These are phyloP conservation scores for Catunica adiposa DNA, from an alignment of 2,329 filamentous ascomycete genomes.

Conservation along the genomic window DNA sequence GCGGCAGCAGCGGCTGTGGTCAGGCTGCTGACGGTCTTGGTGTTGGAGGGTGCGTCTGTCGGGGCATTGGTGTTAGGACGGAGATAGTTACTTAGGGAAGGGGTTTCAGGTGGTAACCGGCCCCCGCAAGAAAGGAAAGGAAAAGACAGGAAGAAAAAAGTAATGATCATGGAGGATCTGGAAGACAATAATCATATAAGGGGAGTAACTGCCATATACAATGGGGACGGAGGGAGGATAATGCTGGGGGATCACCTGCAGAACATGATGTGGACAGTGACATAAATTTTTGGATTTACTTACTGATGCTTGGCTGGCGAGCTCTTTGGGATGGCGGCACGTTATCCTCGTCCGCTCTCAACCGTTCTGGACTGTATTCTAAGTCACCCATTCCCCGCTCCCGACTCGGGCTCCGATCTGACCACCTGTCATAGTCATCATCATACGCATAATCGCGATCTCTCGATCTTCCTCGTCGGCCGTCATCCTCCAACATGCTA, in stretches of 20 bases:
- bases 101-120: too few species aligned
- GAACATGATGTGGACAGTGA: too few species aligned
- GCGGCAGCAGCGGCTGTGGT: background rate
- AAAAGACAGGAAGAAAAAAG: background rate
- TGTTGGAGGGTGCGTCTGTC: slow-evolving; percentile 8
- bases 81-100: background rate
- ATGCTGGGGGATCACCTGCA: too few species aligned
- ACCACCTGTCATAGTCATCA: background rate
- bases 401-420: slow-evolving; percentile 5
- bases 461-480: background rate
- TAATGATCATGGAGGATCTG: background rate
- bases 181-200: background rate
- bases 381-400: background rate
- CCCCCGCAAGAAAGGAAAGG: background rate
- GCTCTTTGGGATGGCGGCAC: slow-evolving; percentile 12
- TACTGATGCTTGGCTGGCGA: slow-evolving; percentile 7
- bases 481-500: background rate
- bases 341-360: slow-evolving; percentile 16
- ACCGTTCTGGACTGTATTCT: background rate
- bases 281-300: slow-evolving; percentile 1
- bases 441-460: background rate
- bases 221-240: background rate
- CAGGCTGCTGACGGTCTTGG: slow-evolving; percentile 7
- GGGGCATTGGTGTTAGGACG: slow-evolving; percentile 6
- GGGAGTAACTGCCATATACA: background rate